Conservation (phyloP, 345 rosid genomes). For the Eutrema yunnanense region DNA sequence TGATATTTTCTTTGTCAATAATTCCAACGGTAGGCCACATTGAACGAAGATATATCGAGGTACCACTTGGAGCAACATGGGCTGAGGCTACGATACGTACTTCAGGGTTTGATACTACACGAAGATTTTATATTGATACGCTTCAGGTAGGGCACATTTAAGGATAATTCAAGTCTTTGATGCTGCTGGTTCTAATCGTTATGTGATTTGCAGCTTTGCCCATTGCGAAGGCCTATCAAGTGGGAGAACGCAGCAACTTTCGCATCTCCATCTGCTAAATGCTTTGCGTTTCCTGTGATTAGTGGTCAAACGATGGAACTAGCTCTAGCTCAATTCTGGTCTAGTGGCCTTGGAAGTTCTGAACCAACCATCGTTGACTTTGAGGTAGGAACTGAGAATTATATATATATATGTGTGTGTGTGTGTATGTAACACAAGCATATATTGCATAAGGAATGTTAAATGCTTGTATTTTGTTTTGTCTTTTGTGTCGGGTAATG, state of each 20-base stretch:
- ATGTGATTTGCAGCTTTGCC: slow-evolving; percentile 65
- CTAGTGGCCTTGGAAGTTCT: slow-evolving; percentile 94
- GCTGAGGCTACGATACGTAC: slow-evolving; percentile 89
- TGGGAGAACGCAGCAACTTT: slow-evolving; percentile 75
- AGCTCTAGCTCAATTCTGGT: slow-evolving; percentile 94
- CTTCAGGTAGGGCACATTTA: slow-evolving; percentile 58
- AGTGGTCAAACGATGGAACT: slow-evolving; percentile 95
- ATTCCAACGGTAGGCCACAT: slow-evolving; percentile 58
- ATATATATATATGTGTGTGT: background rate
- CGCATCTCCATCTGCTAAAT: slow-evolving; percentile 76
- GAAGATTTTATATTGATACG: slow-evolving; percentile 77
- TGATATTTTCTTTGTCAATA: background rate
- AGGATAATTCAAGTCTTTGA: background rate
- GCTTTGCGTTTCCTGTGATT: slow-evolving; percentile 72
- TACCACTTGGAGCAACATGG: slow-evolving; percentile 89
- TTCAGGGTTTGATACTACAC: slow-evolving; percentile 80
- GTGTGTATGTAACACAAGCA: background rate
- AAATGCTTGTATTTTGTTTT: slow-evolving; percentile 2
- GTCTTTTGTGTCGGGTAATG: background rate
- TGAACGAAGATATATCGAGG: slow-evolving; percentile 84
- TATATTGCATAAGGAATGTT: background rate
- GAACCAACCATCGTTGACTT: slow-evolving; percentile 76
- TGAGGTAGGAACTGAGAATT: slow-evolving; percentile 54
- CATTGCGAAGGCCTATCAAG: slow-evolving; percentile 83
- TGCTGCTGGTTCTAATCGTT: slow-evolving; percentile 29